Conservation (phyloP, 1,284 basidiomycete genomes). For the Serendipita sp. region DNA sequence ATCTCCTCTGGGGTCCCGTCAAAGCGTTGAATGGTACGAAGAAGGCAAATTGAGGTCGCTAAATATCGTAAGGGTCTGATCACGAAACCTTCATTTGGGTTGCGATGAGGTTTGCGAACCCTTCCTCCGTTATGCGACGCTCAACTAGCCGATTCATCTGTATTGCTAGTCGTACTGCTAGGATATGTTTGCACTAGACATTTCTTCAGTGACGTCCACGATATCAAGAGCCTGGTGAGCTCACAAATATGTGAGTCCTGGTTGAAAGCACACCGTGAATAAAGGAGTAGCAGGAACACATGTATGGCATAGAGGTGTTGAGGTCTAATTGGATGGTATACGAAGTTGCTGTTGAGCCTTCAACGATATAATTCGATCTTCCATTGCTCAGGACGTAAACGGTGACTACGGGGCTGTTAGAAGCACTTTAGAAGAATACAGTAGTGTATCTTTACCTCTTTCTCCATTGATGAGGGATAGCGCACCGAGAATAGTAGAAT, state of each 20-base stretch:
- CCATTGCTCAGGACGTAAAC: background rate
- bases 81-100: background rate
- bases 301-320: no score
- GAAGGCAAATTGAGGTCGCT: background rate
- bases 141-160: background rate
- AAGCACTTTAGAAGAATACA: background rate
- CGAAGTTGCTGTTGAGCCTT: background rate
- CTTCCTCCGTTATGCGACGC: background rate
- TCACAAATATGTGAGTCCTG: background rate
- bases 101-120: background rate
- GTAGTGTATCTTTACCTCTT: background rate
- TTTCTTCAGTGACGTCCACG: background rate
- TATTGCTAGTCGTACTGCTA: background rate
- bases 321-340: background rate
- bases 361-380: background rate
- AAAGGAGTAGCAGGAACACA: slow-evolving; percentile 2
- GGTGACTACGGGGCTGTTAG: background rate
- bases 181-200: background rate
- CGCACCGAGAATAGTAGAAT: background rate
- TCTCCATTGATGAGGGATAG: background rate
- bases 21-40: slow-evolving; percentile 8
- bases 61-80: background rate
- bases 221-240: background rate
- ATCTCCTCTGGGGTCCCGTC: slow-evolving; percentile 10
- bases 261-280: background rate